Evolutionary conservation across 2,329 filamentous ascomycete species (phyloP), one percentile per base, ranked within the genome.

Genomic region (Cercospora sesami): DNA sequence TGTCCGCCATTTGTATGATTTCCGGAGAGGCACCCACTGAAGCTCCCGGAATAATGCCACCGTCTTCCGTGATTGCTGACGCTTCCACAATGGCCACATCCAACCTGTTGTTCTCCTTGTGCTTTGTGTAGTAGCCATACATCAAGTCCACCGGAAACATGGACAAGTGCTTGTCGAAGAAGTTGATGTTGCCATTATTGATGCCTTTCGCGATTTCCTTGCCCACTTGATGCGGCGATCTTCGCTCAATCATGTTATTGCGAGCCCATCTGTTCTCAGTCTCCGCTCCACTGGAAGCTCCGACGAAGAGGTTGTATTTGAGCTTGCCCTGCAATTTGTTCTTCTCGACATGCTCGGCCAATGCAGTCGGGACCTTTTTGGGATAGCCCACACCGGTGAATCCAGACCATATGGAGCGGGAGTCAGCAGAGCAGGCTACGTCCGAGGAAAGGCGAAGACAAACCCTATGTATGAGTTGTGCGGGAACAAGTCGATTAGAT

Each of bases 211-310:
- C 88, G 72, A 96, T 96, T 68, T 91, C 86, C 83, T 96, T 96
- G 77, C 93, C 93, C 69, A 96, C 93, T 79, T 96, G 93, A 81
- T 96, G 93, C 65, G 93, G 93, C 73, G 88, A 87, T 66, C 93
- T 87, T 66, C 92, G 86, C 82, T 94, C 90, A 75, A 96, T 96
- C 93, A 96, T 96, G 81, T 96, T 90, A 71, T 94, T 83, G 4
- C 83, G 81, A n/a, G 93, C 93, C 93, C 93, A 96, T 80, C 93
- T 86, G 80, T 95, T 95, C 83, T 96, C 93, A 0, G 93, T 96
- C 82, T 95, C 93, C 18, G 92, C 91, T 42, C 93, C 93, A 16
- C 91, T 93, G 5, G 91, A 94, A n/a, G 93, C 93, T 63, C 93
- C 93, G 9, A 96, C 93, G 73, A 96, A 96, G 18, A 96, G 86